Percentiles rank a stretch among this genome's conserved stretches.
phyloP scores from a whole-genome alignment of 257 asterid species.

The Solanum pinnatisectum region DNA sequence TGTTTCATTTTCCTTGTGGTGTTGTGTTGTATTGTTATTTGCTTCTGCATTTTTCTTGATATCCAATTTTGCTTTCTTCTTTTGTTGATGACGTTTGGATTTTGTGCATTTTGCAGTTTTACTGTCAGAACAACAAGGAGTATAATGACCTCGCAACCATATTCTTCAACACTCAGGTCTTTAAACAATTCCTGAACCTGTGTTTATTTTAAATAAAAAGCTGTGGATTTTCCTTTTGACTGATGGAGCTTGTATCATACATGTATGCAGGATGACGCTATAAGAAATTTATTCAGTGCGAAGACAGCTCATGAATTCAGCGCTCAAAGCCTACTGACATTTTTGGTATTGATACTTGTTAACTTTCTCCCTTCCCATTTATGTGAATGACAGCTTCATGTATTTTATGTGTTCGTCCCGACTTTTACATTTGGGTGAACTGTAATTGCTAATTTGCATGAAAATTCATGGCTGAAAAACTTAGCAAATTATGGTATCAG shows the following conservation, averaged over 20 bases:
- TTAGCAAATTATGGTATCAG: not conserved
- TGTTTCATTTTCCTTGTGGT: not conserved
- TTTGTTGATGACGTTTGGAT: conserved; percentile 5
- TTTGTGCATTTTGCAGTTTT: conserved; percentile 50
- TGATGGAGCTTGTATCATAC: conserved; percentile 3
- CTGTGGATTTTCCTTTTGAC: conserved; percentile 3
- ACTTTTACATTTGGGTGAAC: not conserved
- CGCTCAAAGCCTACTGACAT: conserved; percentile 81
- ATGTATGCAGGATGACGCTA: conserved; percentile 89
- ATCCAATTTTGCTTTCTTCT: not conserved
- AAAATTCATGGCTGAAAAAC: not conserved
- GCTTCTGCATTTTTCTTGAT: not conserved
- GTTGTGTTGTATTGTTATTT: not conserved
- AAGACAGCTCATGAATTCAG: conserved; percentile 94
- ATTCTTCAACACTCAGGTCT: conserved; percentile 97
- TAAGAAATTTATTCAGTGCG: conserved; percentile 95
- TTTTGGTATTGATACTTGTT: conserved; percentile 50
- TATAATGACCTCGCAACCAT: conserved; percentile 97
- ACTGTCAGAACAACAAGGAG: conserved; percentile 59
- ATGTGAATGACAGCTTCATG: not conserved
- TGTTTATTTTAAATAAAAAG: not conserved
- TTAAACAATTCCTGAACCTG: not conserved
- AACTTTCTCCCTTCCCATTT: not conserved
- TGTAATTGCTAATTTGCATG: not conserved
- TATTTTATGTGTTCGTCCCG: not conserved